Percentiles rank a stretch among this genome's conserved stretches.
Evolutionary conservation across 352 stramenopile genomes (phyloP).

Genomic region (Pythium aquatile): DNA sequence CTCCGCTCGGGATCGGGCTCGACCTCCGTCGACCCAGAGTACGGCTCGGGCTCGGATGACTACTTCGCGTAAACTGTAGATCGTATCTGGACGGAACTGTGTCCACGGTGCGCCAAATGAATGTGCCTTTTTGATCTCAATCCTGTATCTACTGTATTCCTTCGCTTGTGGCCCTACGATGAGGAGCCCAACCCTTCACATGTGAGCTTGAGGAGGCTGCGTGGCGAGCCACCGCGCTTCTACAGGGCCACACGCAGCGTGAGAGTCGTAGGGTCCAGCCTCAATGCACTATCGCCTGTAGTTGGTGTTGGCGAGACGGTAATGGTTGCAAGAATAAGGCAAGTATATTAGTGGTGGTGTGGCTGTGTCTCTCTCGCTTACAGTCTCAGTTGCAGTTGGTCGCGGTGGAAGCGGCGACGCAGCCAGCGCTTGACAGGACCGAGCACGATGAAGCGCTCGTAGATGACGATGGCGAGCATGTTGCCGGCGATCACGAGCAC

Average conservation of each 20-base stretch:
- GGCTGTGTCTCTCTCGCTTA: slow-evolving; percentile 11
- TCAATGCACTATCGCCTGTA: too few relatives aligned
- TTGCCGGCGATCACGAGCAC: slow-evolving; percentile 38
- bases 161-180: too few relatives aligned
- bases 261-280: too few relatives aligned
- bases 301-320: too few relatives aligned
- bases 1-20: neutral
- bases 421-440: slow-evolving; percentile 34
- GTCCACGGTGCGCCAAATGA: neutral
- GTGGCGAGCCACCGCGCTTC: too few relatives aligned
- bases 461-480: slow-evolving; percentile 35
- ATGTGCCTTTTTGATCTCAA: neutral
- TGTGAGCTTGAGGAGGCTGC: too few relatives aligned
- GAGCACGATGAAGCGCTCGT: slow-evolving; percentile 42
- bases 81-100: neutral
- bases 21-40: too few relatives aligned
- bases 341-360: too few relatives aligned
- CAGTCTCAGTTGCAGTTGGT: slow-evolving; percentile 29
- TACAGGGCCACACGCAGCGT: too few relatives aligned
- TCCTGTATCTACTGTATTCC: neutral
- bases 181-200: too few relatives aligned
- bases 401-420: slow-evolving; percentile 27
- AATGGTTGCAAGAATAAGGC: too few relatives aligned
- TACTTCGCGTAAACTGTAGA: neutral
- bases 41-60: neutral